Conservation (phyloP, 306 rosid genomes). For the Argentina anserina region DNA sequence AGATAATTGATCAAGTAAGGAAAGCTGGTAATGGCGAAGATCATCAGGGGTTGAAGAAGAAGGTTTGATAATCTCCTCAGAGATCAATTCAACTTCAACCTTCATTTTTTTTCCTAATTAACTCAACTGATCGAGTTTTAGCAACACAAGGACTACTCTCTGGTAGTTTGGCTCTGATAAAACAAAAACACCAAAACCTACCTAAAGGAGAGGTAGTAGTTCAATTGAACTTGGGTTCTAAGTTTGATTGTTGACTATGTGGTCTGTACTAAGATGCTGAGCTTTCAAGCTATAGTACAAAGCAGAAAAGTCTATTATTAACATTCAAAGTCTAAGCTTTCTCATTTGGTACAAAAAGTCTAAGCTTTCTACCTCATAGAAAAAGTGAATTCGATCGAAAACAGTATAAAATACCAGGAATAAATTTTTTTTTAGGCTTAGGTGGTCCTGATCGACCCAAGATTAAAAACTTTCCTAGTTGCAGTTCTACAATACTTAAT, state of each 20-base stretch:
- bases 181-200: background rate
- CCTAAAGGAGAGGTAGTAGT: background rate
- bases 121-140: background rate
- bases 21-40: slow-evolving; percentile 38
- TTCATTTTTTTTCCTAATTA: background rate
- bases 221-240: background rate
- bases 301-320: background rate
- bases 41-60: slow-evolving; percentile 37
- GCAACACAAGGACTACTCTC: too few species aligned
- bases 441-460: background rate
- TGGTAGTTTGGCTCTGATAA: background rate
- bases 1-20: slow-evolving; percentile 45
- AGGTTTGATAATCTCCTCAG: slow-evolving; percentile 39
- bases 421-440: too few species aligned
- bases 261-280: background rate
- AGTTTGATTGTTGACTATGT: background rate
- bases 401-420: too few species aligned
- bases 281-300: background rate
- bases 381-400: background rate
- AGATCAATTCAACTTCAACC: slow-evolving; percentile 13
- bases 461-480: too few species aligned
- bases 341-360: too few species aligned
- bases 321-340: background rate
- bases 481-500: background rate
- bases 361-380: background rate